Evolutionary conservation across 768 basidiomycete genomes (phyloP), one percentile per base, ranked within the genome.

Genomic region (Suillus weaverae): DNA sequence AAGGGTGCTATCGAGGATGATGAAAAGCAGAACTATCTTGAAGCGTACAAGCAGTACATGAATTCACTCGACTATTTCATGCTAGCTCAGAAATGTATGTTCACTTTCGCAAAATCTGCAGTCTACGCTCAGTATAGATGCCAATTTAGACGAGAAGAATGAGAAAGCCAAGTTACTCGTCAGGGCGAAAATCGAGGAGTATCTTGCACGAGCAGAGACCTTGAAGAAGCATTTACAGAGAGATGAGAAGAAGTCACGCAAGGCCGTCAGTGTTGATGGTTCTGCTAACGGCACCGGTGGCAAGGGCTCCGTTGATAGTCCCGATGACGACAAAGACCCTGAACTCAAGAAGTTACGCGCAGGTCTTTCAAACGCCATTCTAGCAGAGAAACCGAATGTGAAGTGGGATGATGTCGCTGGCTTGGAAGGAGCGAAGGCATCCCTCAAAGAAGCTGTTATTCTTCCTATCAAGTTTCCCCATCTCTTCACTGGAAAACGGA

Each of bases 401-500:
- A 90, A 89, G 70, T 99, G 97, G 97, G 95, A 98, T 72, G 97
- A 99, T 76, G 97, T 99, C 56, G 97, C 97, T 18, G 97, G 97
- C 56, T 84, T 99, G 11, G 95, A 97, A 72, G 88, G 86, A 33
- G 97, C 97, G 51, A 99, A 99, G 77, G 95, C 96, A 48, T 86
- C 97, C 5, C 79, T 99, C 72, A 98, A 99, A 75, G 97, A 99
- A 76, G 97, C 97, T 43, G 97, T 99, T 74, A 97, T 99, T 74
- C 83, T 99, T n/a, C 97, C 97, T 5, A 98, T 98, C 85, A 99
- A 99, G 77, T 99, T 98, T 71, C 97, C 97, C 2, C 95, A 98
- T 77, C 85, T 99, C 35, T 99, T 99, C 79, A 98, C 96, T 1
- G 97, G 97, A 44, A 99, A 99, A 77, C 90, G 97, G 20, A 98